These are phyloP conservation scores for Lichtheimia hyalospora DNA, from an alignment of 371 early-diverging fungal genomes.

Conservation along the genomic window DNA sequence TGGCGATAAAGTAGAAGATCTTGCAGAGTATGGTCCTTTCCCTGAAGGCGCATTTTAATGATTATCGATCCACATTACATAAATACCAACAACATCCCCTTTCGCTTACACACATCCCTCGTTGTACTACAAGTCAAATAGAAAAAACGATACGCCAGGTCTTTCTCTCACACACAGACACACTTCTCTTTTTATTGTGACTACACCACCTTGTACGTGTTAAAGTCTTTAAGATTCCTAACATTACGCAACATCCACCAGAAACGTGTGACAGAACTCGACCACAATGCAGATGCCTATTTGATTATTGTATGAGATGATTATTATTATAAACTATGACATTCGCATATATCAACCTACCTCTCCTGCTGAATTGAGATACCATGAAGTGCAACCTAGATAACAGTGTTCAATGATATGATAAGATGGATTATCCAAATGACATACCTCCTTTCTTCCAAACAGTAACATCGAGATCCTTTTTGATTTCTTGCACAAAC, in stretches of 20 bases:
- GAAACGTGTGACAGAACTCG: conserved; percentile 10
- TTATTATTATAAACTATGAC: too few species aligned
- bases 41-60: conserved; percentile 54
- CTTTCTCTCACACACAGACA: too few species aligned
- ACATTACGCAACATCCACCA: conserved; percentile 5
- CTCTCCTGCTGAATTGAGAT: conserved; percentile 1
- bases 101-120: too few species aligned
- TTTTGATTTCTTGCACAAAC: conserved; percentile 17
- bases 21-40: conserved; percentile 80
- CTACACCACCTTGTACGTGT: too few species aligned
- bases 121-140: too few species aligned
- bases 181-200: too few species aligned
- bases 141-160: too few species aligned
- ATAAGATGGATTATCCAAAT: background rate
- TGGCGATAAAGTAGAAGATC: conserved; percentile 68
- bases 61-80: too few species aligned
- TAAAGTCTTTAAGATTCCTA: background rate
- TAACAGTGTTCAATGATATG: background rate
- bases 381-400: conserved; percentile 8
- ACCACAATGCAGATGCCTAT: conserved; percentile 9
- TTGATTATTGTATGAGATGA: background rate
- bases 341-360: background rate
- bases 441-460: conserved; percentile 22
- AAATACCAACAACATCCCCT: too few species aligned
- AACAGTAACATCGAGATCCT: conserved; percentile 21